Evolutionary conservation across 495 filamentous ascomycete species (phyloP).

Genomic region (Aspergillus cristatus): DNA sequence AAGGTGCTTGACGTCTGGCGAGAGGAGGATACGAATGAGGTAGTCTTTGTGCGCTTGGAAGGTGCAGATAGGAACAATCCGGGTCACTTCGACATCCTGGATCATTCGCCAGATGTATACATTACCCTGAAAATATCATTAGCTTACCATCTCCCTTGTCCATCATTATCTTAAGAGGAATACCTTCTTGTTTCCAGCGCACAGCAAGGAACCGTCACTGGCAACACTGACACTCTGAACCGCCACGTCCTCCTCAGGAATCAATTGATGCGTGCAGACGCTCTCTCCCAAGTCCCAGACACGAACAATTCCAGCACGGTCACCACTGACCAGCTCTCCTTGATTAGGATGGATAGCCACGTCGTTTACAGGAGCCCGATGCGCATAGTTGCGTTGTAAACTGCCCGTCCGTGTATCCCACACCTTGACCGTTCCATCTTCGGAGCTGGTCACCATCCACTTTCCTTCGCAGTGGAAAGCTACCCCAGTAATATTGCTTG

Average conservation of each 20-base stretch:
- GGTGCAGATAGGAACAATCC: conserved; percentile 80
- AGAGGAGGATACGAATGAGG: conserved; percentile 91
- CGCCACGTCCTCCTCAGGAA: conserved; percentile 89
- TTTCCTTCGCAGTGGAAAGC: conserved; percentile 98
- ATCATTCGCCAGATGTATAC: conserved; percentile 94
- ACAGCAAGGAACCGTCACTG: conserved; percentile 87
- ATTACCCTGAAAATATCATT: conserved; percentile 56
- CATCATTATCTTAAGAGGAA: conserved; percentile 1
- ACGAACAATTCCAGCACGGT: conserved; percentile 83
- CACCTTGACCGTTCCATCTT: conserved; percentile 96
- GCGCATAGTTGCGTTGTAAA: conserved; percentile 86
- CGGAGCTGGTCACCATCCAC: conserved; percentile 99
- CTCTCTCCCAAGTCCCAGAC: conserved; percentile 97
- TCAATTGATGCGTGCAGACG: conserved; percentile 91
- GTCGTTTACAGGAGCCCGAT: conserved; percentile 83
- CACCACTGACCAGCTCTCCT: conserved; percentile 92
- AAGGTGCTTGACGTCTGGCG: conserved; percentile 92
- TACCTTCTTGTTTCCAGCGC: conserved; percentile 89
- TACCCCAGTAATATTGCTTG: conserved; percentile 88
- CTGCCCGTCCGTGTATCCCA: conserved; percentile 90
- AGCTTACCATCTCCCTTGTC: no score
- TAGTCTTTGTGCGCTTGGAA: conserved; percentile 91
- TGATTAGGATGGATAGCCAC: conserved; percentile 95
- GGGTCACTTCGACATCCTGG: conserved; percentile 72
- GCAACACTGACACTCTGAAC: conserved; percentile 93